Evolutionary conservation across 2,329 filamentous ascomycete species (phyloP).

Genomic region (Fusarium sp.): DNA sequence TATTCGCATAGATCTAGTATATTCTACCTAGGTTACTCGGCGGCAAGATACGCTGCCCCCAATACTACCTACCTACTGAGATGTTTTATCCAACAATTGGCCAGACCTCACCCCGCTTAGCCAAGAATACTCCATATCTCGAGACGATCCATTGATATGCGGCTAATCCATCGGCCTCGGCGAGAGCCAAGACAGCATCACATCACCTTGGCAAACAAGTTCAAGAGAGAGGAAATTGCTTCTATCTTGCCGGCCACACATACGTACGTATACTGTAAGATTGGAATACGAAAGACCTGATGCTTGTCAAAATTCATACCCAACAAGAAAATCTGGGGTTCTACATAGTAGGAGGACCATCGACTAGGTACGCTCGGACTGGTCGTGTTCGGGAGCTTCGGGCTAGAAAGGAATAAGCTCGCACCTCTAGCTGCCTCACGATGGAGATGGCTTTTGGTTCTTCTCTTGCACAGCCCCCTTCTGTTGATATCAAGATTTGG

Average conservation of each 20-base stretch:
- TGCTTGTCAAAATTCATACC: not conserved
- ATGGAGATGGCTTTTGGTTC: conserved; percentile 18
- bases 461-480: conserved; percentile 38
- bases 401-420: conserved; percentile 18
- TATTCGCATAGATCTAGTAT: no score
- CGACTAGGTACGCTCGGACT: conserved; percentile 10
- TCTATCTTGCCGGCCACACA: conserved; percentile 8
- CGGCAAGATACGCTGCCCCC: conserved; percentile 7
- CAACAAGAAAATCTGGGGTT: not conserved
- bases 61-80: not conserved
- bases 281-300: no score
- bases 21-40: not conserved
- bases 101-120: conserved; percentile 25
- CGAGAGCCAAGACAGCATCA: conserved; percentile 7
- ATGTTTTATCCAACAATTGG: not conserved
- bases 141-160: conserved; percentile 19
- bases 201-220: conserved; percentile 2
- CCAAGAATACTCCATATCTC: conserved; percentile 27
- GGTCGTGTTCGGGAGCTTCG: conserved; percentile 25
- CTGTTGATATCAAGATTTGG: conserved; percentile 2
- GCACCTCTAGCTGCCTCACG: not conserved
- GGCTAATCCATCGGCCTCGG: conserved; percentile 18
- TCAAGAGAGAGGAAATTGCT: conserved; percentile 16
- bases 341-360: not conserved
- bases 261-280: no score